These are phyloP conservation scores for Eimeria acervulina DNA, from an alignment of 169 alveolate genomes.

Conservation along the genomic window DNA sequence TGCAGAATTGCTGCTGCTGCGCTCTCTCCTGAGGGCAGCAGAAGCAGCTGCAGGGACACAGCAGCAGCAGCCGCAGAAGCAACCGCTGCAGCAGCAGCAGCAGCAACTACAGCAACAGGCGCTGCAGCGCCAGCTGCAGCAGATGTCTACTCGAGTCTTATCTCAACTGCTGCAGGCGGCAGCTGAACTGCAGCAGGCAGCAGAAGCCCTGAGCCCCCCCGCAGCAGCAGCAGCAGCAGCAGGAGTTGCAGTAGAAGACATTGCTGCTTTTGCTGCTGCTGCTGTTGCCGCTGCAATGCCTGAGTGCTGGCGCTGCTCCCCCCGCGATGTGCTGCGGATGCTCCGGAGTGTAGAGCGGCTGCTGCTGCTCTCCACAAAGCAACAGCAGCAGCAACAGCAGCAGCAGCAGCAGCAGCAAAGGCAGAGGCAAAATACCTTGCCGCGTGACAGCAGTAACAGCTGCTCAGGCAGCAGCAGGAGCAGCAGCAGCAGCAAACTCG, in stretches of 20 bases:
- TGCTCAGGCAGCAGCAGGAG: too few species aligned
- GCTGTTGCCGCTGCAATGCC: conserved; percentile 56
- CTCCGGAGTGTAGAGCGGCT: conserved; percentile 34
- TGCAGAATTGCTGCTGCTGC: conserved; percentile 42
- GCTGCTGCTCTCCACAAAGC: not conserved
- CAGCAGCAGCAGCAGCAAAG: too few species aligned
- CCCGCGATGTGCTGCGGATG: conserved; percentile 50
- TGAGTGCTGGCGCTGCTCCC: conserved; percentile 63
- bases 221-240: conserved; percentile 31
- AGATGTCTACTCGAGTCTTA: not conserved
- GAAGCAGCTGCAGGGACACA: too few species aligned
- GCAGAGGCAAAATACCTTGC: too few species aligned
- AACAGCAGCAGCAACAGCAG: conserved; percentile 45
- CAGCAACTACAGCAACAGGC: conserved; percentile 36
- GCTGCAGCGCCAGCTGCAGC: conserved; percentile 54
- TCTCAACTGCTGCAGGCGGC: conserved; percentile 14
- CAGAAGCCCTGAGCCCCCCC: not conserved
- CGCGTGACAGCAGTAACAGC: too few species aligned
- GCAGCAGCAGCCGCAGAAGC: too few species aligned
- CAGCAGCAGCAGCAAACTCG: too few species aligned
- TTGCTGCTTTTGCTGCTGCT: conserved; percentile 55
- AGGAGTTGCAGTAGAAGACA: not conserved
- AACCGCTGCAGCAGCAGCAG: not conserved
- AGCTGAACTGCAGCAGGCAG: conserved; percentile 38
- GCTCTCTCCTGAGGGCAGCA: not conserved